These are phyloP conservation scores for Neurospora sp. DNA, from an alignment of 495 filamentous ascomycete species.

Conservation along the genomic window DNA sequence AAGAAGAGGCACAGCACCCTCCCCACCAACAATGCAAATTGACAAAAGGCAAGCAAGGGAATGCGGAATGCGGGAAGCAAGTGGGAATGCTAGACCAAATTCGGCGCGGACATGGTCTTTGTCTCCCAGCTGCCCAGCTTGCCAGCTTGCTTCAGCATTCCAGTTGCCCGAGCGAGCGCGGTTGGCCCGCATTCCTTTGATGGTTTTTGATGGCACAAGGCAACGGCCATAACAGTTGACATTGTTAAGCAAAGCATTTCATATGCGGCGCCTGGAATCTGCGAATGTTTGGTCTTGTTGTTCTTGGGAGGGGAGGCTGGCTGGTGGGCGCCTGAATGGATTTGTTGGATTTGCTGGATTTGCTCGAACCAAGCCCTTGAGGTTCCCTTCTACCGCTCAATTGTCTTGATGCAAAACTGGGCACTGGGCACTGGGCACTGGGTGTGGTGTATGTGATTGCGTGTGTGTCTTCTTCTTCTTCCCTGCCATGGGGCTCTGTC, in stretches of 20 bases:
- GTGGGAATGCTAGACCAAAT: constrained; percentile 18
- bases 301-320: neutral
- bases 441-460: neutral
- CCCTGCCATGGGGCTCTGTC: neutral
- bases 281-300: neutral
- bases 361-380: neutral
- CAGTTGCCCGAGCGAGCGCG: neutral
- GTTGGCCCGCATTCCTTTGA: constrained; percentile 12
- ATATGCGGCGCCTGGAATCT: neutral
- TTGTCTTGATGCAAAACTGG: neutral
- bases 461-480: neutral
- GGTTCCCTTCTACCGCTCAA: neutral
- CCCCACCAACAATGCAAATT: neutral
- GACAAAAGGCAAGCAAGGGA: constrained; percentile 2
- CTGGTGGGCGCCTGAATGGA: too few species aligned
- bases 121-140: constrained; percentile 7
- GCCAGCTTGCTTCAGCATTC: constrained; percentile 7
- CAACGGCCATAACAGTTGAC: constrained; percentile 1
- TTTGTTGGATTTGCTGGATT: neutral
- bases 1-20: neutral
- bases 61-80: neutral
- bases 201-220: neutral
- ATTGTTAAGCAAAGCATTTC: constrained; percentile 7
- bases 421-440: constrained; percentile 9
- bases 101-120: constrained; percentile 34